Conservation (phyloP, 1,284 basidiomycete species). For the Tilletia setariae region DNA sequence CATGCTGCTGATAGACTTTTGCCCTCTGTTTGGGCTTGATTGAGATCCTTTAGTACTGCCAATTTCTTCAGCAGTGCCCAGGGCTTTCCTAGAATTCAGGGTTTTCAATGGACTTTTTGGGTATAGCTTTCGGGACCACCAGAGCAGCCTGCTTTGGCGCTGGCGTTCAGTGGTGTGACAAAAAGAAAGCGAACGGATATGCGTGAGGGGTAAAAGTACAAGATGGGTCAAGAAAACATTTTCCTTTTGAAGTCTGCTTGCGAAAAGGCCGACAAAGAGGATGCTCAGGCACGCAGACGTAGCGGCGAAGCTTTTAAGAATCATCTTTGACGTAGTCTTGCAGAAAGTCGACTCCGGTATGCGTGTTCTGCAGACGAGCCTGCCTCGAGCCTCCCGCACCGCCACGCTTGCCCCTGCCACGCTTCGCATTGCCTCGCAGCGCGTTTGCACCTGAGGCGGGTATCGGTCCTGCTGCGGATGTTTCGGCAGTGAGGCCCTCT, state of each 20-base stretch:
- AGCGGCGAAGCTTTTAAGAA: neutral
- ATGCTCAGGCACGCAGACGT: neutral
- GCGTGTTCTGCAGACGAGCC: constrained; percentile 76
- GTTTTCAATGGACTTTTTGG: too few relatives aligned
- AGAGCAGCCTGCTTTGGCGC: too few relatives aligned
- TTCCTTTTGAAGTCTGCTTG: too few relatives aligned
- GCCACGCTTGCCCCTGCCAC: constrained; percentile 21
- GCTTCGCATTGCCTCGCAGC: neutral
- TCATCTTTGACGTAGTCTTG: constrained; percentile 14
- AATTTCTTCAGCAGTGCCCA: too few relatives aligned
- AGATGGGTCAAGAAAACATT: neutral
- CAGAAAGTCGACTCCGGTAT: constrained; percentile 8
- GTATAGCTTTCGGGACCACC: too few relatives aligned
- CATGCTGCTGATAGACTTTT: too few relatives aligned
- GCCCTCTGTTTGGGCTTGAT: too few relatives aligned
- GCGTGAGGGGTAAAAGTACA: neutral
- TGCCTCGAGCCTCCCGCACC: constrained; percentile 37
- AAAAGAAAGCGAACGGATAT: neutral
- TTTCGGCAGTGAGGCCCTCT: constrained; percentile 42
- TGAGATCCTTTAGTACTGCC: too few relatives aligned
- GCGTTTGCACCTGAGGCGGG: neutral
- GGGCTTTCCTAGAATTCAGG: too few relatives aligned
- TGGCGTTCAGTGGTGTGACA: too few relatives aligned
- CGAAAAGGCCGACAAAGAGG: too few relatives aligned
- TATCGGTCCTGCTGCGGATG: constrained; percentile 16